Conservation (phyloP, 805 yeast genomes). For the Torulaspora microellipsoides region DNA sequence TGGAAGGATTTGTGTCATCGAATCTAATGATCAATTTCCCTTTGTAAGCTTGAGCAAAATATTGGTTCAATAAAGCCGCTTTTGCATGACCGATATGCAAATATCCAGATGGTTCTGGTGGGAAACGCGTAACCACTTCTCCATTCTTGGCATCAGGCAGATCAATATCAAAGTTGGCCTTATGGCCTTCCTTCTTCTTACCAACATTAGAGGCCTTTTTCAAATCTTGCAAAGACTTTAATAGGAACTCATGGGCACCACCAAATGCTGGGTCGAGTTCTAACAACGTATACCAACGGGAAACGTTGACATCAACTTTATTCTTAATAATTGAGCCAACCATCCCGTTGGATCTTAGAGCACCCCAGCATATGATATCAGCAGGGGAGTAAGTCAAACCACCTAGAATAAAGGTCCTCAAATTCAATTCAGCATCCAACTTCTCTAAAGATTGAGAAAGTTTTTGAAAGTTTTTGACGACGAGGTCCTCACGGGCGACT, state of each 20-base stretch:
- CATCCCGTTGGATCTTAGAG: constrained; percentile 85
- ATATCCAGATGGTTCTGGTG: constrained; percentile 98
- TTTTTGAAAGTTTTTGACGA: constrained; percentile 84
- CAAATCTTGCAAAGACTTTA: constrained; percentile 66
- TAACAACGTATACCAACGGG: constrained; percentile 87
- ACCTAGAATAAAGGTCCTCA: constrained; percentile 75
- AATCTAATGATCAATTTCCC: constrained; percentile 96
- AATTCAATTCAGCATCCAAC: constrained; percentile 77
- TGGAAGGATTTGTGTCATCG: constrained; percentile 97
- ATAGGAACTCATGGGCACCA: constrained; percentile 58
- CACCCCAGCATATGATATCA: constrained; percentile 91
- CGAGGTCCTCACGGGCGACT: constrained; percentile 61
- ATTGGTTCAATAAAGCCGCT: constrained; percentile 94
- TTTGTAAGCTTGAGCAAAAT: constrained; percentile 91
- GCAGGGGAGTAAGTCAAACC: constrained; percentile 59
- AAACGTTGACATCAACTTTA: constrained; percentile 75
- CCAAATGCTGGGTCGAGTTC: constrained; percentile 67
- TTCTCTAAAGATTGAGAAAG: constrained; percentile 71
- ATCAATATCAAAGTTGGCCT: constrained; percentile 93
- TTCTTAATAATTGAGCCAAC: constrained; percentile 87
- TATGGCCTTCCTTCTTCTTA: constrained; percentile 77
- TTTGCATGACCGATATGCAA: constrained; percentile 98
- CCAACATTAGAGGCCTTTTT: constrained; percentile 65
- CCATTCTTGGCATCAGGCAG: constrained; percentile 89
- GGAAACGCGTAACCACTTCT: constrained; percentile 96